Evolutionary conservation across 2,329 filamentous ascomycete genomes (phyloP), one percentile per base, ranked within the genome.

Genomic region (Pezicula carpinea): DNA sequence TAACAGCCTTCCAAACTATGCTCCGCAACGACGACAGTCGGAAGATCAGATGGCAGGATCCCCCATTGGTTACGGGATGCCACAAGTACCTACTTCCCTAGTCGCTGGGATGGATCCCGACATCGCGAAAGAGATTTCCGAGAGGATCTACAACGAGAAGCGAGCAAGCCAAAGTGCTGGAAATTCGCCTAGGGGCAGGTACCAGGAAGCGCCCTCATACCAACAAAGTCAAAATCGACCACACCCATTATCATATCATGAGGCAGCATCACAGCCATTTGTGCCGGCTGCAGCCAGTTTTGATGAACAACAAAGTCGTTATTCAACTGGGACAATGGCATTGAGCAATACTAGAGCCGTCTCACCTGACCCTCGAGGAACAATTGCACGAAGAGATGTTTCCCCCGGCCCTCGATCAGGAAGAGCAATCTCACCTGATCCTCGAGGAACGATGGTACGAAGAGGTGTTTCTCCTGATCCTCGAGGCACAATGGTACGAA

Each of bases 41-140:
- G 46, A 57, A 46, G 48, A 56, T 47, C 50, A 32, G 4, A 46
- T 49, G 39, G 47, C 48, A 32, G 39, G 23, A 4, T 51, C 50
- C 15, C 39, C 48, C 39, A 52, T 38, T 17, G 44, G 44, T 34
- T 75, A 77, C 57, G 66, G 61, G 4, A 53, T 75, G 17, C 72
- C 75, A 1, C 60, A 70, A 4, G 67, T 82, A 2, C 81, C 81
- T 4, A 62, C 77, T 2, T 78, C 79, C 3, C 66, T 85, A 18
- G 74, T 84, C 6, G 76, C 80, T n/a, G 80, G 80, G 3, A 69
- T 81, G 21, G 80, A 84, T 51, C 76, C 77, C 3, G 62, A 60
- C 15, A 65, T 82, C 31, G 72, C 77, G 1, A 72, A 75, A 45
- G 78, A 83, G 55, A 69, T 81, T n/a, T 68, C 75, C 1, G 76